A percentile compares a stretch with the other conserved stretches of the same genome.
Evolutionary conservation across 2,329 filamentous ascomycete genomes (phyloP).

Genomic region (Colletotrichum neosansevieriae): DNA sequence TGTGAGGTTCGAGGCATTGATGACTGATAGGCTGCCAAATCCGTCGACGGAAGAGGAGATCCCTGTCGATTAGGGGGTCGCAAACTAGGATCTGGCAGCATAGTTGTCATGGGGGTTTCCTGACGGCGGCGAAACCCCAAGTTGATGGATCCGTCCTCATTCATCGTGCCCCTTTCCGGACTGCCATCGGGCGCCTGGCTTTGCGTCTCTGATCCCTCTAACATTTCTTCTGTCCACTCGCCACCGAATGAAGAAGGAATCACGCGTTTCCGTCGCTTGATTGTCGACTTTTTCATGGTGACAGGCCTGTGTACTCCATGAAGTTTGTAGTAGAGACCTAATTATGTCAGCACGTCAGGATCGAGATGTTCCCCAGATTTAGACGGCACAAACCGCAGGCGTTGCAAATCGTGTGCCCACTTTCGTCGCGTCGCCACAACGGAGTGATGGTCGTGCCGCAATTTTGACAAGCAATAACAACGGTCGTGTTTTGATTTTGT

Average conservation of each 20-base stretch:
- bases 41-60: conserved; percentile 58
- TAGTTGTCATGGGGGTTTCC: conserved; percentile 59
- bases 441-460: conserved; percentile 97
- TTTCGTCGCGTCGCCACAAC: conserved; percentile 93
- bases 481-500: conserved; percentile 63
- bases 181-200: conserved; percentile 52
- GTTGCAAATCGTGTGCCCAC: conserved; percentile 97
- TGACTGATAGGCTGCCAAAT: conserved; percentile 66
- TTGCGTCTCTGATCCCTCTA: conserved; percentile 62
- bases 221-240: conserved; percentile 56
- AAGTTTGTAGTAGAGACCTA: conserved; percentile 95
- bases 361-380: conserved; percentile 25
- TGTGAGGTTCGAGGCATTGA: conserved; percentile 54
- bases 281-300: conserved; percentile 99
- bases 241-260: conserved; percentile 76
- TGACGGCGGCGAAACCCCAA: conserved; percentile 66
- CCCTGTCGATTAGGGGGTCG: conserved; percentile 56
- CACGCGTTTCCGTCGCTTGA: conserved; percentile 94
- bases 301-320: conserved; percentile 93
- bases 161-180: conserved; percentile 67
- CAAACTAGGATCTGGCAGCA: conserved; percentile 59
- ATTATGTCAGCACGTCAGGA: conserved; percentile 36
- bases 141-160: conserved; percentile 74
- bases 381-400: conserved; percentile 81
- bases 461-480: conserved; percentile 94